Base-by-base conservation (phyloP, 2,329 filamentous ascomycete species). In the Akanthomyces muscarius region DNA sequence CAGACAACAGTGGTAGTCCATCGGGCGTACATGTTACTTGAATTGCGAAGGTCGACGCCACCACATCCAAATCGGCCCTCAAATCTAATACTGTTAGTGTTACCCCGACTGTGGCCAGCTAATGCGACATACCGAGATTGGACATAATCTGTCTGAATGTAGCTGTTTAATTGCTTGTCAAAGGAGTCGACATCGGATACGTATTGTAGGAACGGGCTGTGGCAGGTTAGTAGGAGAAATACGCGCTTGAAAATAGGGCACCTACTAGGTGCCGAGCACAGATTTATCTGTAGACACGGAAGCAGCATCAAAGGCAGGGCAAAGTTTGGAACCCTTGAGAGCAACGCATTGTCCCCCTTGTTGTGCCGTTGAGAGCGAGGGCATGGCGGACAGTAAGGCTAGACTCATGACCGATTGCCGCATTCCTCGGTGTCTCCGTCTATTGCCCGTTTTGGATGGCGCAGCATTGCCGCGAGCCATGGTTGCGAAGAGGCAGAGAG, bases 1-100 rank as follows among this genome's bases (percentile, higher is more conserved):
- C 95, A 99, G 67, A 99, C 84, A 66, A 96, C 89, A 65, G 90
- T 95, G 53, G 87, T 95, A 5, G 94, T 96, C 77, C 94, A 99
- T 69, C 95, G 89, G 55, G 95, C 94, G 77, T 99, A 99, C 71
- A 93, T 85, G 70, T 89, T 84, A 68, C 86, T 89, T 4, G 92
- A 89, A 73, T 96, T 90, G 62, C 86, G 86, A 63, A 93, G 83
- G 71, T 95, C 86, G 70, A 97, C 81, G 66, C 85, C 84, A 54
- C 84, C 82, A 74, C 95, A 99, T 62, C 94, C 94, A 67, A 99
- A 84, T 54, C 92, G 80, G 60, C 84, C 81, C 74, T 90, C 83
- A 76, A 94, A 99, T 80, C 94, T 98, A 63, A 18, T 38, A 2
- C 33, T 36, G 36, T 58, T 61, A 30, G 66, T 36, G 47, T 45